phyloP scores from a whole-genome alignment of 1,284 basidiomycete species.

The Ustilago crameri region DNA sequence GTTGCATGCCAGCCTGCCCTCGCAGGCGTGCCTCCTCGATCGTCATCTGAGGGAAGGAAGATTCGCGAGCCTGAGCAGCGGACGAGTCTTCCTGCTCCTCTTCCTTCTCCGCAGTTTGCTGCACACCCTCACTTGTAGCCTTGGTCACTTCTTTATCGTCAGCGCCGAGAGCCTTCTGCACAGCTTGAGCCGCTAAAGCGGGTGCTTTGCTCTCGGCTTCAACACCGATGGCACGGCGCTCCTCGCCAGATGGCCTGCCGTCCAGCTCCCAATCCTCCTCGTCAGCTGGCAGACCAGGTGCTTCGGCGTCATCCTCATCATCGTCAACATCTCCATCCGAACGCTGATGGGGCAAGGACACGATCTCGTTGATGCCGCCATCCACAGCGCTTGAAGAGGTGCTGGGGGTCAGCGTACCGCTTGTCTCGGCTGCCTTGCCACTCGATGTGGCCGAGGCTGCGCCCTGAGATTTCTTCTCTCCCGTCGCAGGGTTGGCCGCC shows the following conservation, averaged over 20 bases:
- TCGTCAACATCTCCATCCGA: constrained; percentile 38
- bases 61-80: constrained; percentile 4
- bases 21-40: constrained; percentile 57
- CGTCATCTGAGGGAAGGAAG: constrained; percentile 50
- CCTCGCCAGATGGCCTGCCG: constrained; percentile 30
- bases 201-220: constrained; percentile 18
- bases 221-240: constrained; percentile 13
- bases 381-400: constrained; percentile 21
- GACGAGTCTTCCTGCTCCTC: constrained; percentile 5
- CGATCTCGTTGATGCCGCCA: constrained; percentile 46
- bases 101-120: constrained; percentile 15
- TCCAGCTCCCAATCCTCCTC: constrained; percentile 55
- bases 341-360: constrained; percentile 32
- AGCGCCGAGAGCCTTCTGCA: constrained; percentile 30
- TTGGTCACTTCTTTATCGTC: constrained; percentile 46
- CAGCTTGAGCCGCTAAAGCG: constrained; percentile 19
- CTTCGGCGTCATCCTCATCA: constrained; percentile 31
- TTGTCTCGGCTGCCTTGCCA: constrained; percentile 16
- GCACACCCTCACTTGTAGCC: constrained; percentile 20
- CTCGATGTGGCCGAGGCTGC: neutral
- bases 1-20: constrained; percentile 54
- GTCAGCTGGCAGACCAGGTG: constrained; percentile 19
- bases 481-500: constrained; percentile 48
- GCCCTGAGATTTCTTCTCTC: constrained; percentile 20
- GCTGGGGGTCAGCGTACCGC: constrained; percentile 25